A percentile compares a stretch with the other conserved stretches of the same genome.
phyloP scores from a whole-genome alignment of 2,329 filamentous ascomycete species.

The Stenocarpella maydis region DNA sequence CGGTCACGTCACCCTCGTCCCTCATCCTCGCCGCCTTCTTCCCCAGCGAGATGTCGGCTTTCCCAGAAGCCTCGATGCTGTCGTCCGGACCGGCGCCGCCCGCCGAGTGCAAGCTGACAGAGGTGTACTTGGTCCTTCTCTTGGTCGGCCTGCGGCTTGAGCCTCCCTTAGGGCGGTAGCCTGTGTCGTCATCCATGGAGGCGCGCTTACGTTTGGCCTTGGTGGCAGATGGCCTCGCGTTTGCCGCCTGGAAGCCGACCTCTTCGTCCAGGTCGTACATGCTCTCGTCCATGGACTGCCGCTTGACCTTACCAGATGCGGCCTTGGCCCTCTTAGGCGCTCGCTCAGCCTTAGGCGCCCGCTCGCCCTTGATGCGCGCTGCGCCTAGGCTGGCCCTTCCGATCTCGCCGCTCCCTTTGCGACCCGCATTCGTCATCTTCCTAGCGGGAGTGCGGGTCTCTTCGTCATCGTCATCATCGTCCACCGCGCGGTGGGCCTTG shows the following conservation, averaged over 20 bases:
- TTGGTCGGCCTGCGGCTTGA: constrained; percentile 62
- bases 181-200: constrained; percentile 61
- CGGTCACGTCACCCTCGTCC: constrained; percentile 7
- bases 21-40: constrained; percentile 21
- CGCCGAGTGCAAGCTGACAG: constrained; percentile 8
- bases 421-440: constrained; percentile 41
- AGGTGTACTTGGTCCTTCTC: constrained; percentile 63
- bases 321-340: constrained; percentile 33
- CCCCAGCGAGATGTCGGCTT: constrained; percentile 1
- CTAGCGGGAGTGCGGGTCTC: constrained; percentile 42
- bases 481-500: constrained; percentile 39
- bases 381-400: constrained; percentile 41
- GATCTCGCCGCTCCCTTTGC: constrained; percentile 43
- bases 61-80: constrained; percentile 42
- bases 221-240: constrained; percentile 37
- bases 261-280: constrained; percentile 36
- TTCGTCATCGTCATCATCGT: constrained; percentile 51
- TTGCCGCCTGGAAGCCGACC: constrained; percentile 35
- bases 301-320: constrained; percentile 32
- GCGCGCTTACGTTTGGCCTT: constrained; percentile 63
- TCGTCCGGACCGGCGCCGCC: constrained; percentile 37
- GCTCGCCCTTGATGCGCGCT: constrained; percentile 36
- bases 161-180: constrained; percentile 67
- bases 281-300: constrained; percentile 33
- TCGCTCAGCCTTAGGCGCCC: constrained; percentile 35